These are phyloP conservation scores for Cystofilobasidium ferigula DNA, from an alignment of 768 basidiomycete species.

Conservation along the genomic window DNA sequence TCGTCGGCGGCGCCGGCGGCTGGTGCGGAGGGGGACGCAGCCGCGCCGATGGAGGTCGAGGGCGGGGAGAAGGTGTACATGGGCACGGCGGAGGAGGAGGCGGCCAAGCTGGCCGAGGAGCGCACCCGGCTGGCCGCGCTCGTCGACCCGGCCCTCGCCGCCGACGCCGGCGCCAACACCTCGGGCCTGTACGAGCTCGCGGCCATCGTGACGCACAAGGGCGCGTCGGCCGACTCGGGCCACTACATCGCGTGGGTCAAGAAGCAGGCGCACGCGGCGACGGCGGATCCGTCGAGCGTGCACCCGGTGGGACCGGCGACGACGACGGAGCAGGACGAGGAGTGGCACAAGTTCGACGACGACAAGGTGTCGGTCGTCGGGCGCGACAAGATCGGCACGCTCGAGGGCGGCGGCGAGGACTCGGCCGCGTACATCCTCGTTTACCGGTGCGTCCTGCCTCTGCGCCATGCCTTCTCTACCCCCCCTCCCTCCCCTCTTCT, in stretches of 20 bases:
- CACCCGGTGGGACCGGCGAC: background rate
- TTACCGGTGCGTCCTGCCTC: conserved; percentile 45
- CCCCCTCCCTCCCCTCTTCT: background rate
- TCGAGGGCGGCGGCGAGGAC: conserved; percentile 87
- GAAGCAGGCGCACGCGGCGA: background rate
- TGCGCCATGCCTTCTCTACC: too few species aligned
- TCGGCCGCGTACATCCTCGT: conserved; percentile 79
- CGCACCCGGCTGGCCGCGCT: conserved; percentile 53
- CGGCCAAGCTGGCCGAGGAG: conserved; percentile 50
- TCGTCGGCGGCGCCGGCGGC: background rate
- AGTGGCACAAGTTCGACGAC: conserved; percentile 57
- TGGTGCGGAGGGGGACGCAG: conserved; percentile 1
- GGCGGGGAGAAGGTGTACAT: conserved; percentile 9
- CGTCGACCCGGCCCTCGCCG: conserved; percentile 52
- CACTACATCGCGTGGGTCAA: conserved; percentile 50
- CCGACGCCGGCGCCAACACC: conserved; percentile 60
- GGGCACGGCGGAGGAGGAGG: conserved; percentile 31
- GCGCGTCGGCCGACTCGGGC: conserved; percentile 72
- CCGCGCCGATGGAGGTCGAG: background rate
- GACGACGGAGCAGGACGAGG: conserved; percentile 31
- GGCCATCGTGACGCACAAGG: conserved; percentile 96
- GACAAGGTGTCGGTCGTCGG: conserved; percentile 54
- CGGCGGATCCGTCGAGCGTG: background rate
- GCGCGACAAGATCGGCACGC: conserved; percentile 64
- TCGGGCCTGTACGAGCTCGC: conserved; percentile 76